A percentile compares a stretch with the other conserved stretches of the same genome.
Evolutionary conservation across 2,329 filamentous ascomycete genomes (phyloP).

Genomic region (Pseudogymnoascus sp.): DNA sequence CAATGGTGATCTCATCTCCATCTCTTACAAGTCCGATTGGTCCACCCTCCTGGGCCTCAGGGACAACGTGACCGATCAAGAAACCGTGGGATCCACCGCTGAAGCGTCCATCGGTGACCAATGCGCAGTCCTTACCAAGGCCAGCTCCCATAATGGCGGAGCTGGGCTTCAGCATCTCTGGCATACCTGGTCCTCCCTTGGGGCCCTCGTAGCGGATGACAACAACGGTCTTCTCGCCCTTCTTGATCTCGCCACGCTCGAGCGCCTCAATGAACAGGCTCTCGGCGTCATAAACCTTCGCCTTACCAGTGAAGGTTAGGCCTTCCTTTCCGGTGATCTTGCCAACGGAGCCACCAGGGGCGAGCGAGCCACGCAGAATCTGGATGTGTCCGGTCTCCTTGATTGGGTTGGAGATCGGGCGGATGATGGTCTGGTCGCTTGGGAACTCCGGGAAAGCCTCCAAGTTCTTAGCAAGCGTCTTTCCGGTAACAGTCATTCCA

Average conservation of each 20-base stretch:
- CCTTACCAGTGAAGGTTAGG: conserved; percentile 56
- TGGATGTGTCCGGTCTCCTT: conserved; percentile 65
- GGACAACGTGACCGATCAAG: conserved; percentile 53
- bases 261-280: conserved; percentile 60
- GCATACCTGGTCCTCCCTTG: conserved; percentile 67
- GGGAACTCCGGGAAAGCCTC: conserved; percentile 55
- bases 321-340: conserved; percentile 75
- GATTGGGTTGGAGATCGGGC: conserved; percentile 58
- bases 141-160: conserved; percentile 67
- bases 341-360: conserved; percentile 61
- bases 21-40: conserved; percentile 50
- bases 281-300: conserved; percentile 61
- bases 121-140: conserved; percentile 58
- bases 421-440: conserved; percentile 60
- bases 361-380: conserved; percentile 60
- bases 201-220: conserved; percentile 68
- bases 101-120: conserved; percentile 63
- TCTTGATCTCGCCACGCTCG: conserved; percentile 59
- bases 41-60: conserved; percentile 51
- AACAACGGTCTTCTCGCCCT: conserved; percentile 68
- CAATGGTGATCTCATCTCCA: conserved; percentile 51
- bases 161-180: conserved; percentile 63
- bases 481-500: conserved; percentile 52
- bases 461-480: conserved; percentile 50
- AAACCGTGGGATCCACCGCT: conserved; percentile 52